Evolutionary conservation across 495 filamentous ascomycete species (phyloP).

Genomic region (Penicillium simplicissimum): DNA sequence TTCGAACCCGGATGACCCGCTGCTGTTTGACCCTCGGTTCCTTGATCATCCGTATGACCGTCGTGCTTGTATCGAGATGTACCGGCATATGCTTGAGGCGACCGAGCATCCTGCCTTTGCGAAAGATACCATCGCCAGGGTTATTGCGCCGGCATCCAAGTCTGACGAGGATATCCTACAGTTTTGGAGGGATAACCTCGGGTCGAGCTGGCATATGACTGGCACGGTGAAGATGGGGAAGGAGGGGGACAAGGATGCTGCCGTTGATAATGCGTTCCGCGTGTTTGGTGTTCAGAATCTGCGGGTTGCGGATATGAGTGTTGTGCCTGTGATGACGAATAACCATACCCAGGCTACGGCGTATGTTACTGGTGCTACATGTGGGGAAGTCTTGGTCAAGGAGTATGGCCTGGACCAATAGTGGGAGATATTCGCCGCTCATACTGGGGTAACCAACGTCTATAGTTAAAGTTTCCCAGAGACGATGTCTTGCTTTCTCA

Average conservation of each 20-base stretch:
- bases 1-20: slow-evolving; percentile 52
- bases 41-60: slow-evolving; percentile 58
- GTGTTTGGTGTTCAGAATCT: slow-evolving; percentile 57
- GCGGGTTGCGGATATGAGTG: slow-evolving; percentile 65
- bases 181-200: slow-evolving; percentile 40
- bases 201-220: slow-evolving; percentile 55
- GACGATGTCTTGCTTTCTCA: too few relatives aligned
- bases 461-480: too few relatives aligned
- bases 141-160: slow-evolving; percentile 47
- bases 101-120: slow-evolving; percentile 45
- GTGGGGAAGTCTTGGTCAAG: slow-evolving; percentile 29
- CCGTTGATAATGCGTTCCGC: slow-evolving; percentile 56
- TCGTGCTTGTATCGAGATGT: slow-evolving; percentile 53
- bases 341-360: slow-evolving; percentile 44
- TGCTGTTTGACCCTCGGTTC: slow-evolving; percentile 58
- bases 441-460: not conserved
- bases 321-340: slow-evolving; percentile 57
- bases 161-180: slow-evolving; percentile 59
- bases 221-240: slow-evolving; percentile 65
- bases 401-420: slow-evolving; percentile 25
- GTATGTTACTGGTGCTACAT: slow-evolving; percentile 36
- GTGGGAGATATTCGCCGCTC: not conserved
- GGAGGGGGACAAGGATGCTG: slow-evolving; percentile 44
- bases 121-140: slow-evolving; percentile 42
- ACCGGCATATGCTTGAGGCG: slow-evolving; percentile 48